Base-by-base conservation (phyloP, 2,329 filamentous ascomycete genomes). In the Amesomyces nigricolor region DNA sequence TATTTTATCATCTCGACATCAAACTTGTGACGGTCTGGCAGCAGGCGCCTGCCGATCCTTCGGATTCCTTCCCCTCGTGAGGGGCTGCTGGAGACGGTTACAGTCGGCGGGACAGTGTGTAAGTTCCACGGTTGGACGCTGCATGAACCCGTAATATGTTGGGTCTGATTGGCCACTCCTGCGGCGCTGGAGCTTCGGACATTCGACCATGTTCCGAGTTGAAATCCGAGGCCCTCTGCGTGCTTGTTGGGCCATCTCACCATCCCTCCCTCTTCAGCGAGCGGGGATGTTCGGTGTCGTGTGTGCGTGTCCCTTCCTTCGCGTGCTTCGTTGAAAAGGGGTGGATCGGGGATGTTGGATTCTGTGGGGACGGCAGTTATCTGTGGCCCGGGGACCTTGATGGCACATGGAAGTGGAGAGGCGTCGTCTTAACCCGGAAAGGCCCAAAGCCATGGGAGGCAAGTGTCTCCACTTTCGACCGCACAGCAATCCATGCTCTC, bases 121-220 rank as follows among this genome's bases (percentile, higher is more conserved):
- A 30, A 46, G 32, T 11, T 16, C 2, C 5, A n/a, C 40, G 4
- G 42, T 14, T n/a, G 32, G 29, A 37, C 30, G 30, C 17, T 51
- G 49, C 48, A 43, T n/a, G 48, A 26, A 44, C 44, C 48, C 11
- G 47, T 51, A 56, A 56, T 56, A 7, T 22, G n/a, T 13, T 16
- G 14, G 17, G n/a, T 30, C 10, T 52, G 49, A 56, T 56, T 56
- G 53, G 53, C 45, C 48, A 6, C 19, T n/a, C 8, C 10, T 26
- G 4, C 6, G 3, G 13, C 38, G 30, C 44, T 56, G 54, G 44
- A 37, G 22, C 10, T 48, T 52, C 54, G 48, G 54, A 47, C 29
- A 52, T 56, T 47, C 53, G 54, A 47, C 16, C 26, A 14, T 13
- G n/a, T 35, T 37, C 51, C 22, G 22, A 26, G 22, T 26, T 26